Base-by-base conservation (phyloP, 306 rosid genomes). In the Parietaria judaica region DNA sequence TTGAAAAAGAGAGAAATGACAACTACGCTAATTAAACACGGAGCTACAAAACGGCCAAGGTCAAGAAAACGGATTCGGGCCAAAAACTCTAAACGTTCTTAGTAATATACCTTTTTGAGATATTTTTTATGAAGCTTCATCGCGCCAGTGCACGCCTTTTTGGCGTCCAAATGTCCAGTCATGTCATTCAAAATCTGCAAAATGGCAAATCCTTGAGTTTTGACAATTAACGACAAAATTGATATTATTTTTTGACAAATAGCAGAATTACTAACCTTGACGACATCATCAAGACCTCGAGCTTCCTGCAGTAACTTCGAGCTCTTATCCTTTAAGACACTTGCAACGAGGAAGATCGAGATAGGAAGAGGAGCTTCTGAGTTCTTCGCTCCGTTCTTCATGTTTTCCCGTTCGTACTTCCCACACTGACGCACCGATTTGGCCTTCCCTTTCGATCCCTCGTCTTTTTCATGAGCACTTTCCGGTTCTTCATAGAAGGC, bases 41-140 rank as follows among this genome's bases (percentile, higher is more conserved):
- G 31, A 23, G 31, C 31, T 23, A 23, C 31, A 23, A 23, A 23
- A 23, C 31, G 31, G 31, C 31, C 31, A 0, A 23, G 31, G 31
- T 23, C 31, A 23, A n/a, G n/a, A n/a, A n/a, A n/a, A 23, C 31
- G 31, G 31, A 23, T 23, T 23, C 31, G 31, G 2, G 2, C 2
- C 31, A 23, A 23, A 23, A 23, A 0, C 31, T 23, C 31, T 23
- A 23, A 23, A 23, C 31, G 31, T 23, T 1, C 31, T 23, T 23
- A 23, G 31, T 23, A 23, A 23, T 23, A 41, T 41, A 94, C 99
- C 99, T 88, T 94, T 63, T 50, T 94, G 41, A 89, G 84, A 76
- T 88, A 94, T 61, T 94, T 94, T 72, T 77, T 94, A 79, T 94
- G 99, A 61, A 94, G 95, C 73, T 94, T 94, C 95, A 94, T 79